Evolutionary conservation across 495 filamentous ascomycete species (phyloP), one percentile per base, ranked within the genome.

Genomic region (Talaromyces borbonicus): DNA sequence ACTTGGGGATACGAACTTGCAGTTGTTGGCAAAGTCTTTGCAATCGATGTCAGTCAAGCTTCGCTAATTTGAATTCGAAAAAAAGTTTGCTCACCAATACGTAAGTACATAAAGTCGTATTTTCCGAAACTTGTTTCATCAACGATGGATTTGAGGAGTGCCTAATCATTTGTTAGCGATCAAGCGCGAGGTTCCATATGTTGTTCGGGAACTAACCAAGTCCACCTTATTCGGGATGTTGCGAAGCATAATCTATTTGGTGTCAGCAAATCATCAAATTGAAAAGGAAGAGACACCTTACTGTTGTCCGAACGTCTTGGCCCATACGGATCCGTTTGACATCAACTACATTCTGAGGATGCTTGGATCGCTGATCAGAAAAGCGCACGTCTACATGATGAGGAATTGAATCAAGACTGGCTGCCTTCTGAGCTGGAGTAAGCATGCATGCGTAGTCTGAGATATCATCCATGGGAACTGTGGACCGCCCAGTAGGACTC

Each of bases 21-120:
- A 90, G 48, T 87, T 80, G 52, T 90, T 87, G 33, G 79, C 77
- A 56, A 93, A 93, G 59, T 93, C 87, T 80, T 33, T n/a, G 2
- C n/a, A n/a, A n/a, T 8, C 27, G 4, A 19, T 19, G 19, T 25
- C 11, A 26, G 41, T 24, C 3, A 8, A 15, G 27, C 20, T 29
- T 25, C 5, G 7, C 19, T 22, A 22, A 5, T 9, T 44, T 6
- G 19, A 23, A 24, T n/a, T 16, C 33, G 42, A 30, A 40, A 31
- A 39, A 1, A 46, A 5, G n/a, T 6, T 9, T 18, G 52, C 64
- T 51, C 60, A 78, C 77, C 82, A 60, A 96, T 97, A 22, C 92
- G 85, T 48, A 97, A 64, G 63, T 98, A 98, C 68, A 93, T 78
- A 63, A 96, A 98, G 55, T 97, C 88, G 57, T 90, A 97, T 51